Percentiles rank a stretch among this genome's conserved stretches.
Conservation (phyloP, 352 stramenopile species). For the Globisporangium ultimum region DNA sequence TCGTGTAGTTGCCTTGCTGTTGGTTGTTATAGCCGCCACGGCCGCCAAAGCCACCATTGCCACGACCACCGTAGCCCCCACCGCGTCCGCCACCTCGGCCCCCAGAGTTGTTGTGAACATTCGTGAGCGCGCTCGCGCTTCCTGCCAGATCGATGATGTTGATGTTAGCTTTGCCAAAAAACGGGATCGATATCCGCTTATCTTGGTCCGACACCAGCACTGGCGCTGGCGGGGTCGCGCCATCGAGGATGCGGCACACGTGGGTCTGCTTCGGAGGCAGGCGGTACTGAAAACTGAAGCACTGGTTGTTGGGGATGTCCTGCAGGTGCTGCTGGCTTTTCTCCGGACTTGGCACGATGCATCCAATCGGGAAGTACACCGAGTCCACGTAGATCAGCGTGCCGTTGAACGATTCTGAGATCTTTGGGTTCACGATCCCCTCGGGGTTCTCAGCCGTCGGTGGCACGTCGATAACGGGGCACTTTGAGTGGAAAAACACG, state of each 20-base stretch:
- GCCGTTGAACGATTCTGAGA: constrained; percentile 69
- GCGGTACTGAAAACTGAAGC: constrained; percentile 81
- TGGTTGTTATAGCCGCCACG: constrained; percentile 25
- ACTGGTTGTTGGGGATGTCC: constrained; percentile 86
- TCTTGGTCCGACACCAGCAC: constrained; percentile 60
- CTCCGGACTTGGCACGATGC: constrained; percentile 71
- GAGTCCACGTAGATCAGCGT: constrained; percentile 68
- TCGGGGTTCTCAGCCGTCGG: constrained; percentile 46
- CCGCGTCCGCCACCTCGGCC: constrained; percentile 31
- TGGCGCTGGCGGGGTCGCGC: constrained; percentile 29
- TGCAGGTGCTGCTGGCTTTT: constrained; percentile 65
- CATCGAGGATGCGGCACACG: constrained; percentile 55
- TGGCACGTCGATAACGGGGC: constrained; percentile 33
- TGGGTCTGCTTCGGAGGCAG: constrained; percentile 50
- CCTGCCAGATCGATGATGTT: constrained; percentile 82
- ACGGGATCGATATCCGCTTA: constrained; percentile 68
- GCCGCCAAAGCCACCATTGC: constrained; percentile 16
- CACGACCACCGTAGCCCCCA: constrained; percentile 19
- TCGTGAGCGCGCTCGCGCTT: constrained; percentile 40
- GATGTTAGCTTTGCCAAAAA: constrained; percentile 83
- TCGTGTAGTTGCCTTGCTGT: constrained; percentile 35
- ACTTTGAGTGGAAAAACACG: constrained; percentile 81
- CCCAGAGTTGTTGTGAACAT: constrained; percentile 49
- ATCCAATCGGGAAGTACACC: constrained; percentile 70
- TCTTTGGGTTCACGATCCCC: constrained; percentile 35